A percentile compares a stretch with the other conserved stretches of the same genome.
phyloP scores from a whole-genome alignment of 2,329 filamentous ascomycete genomes.

The Alternaria metachromatica region DNA sequence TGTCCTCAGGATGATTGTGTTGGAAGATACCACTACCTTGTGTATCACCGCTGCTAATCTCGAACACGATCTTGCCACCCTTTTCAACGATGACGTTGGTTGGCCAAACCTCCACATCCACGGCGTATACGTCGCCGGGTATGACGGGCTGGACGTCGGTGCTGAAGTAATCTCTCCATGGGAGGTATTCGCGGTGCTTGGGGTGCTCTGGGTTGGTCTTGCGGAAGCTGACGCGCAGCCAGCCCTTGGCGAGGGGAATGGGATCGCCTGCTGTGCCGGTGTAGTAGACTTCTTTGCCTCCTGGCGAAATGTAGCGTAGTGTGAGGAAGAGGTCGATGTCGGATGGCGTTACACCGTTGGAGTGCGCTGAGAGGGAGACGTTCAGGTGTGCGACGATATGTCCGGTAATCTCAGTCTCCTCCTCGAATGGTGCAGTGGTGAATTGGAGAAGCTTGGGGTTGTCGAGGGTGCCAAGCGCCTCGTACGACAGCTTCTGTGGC shows the following conservation, averaged over 20 bases:
- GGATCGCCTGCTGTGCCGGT: constrained; percentile 71
- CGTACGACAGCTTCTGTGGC: constrained; percentile 61
- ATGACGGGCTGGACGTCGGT: constrained; percentile 61
- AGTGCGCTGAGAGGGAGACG: constrained; percentile 59
- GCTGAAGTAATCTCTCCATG: constrained; percentile 65
- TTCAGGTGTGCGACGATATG: constrained; percentile 70
- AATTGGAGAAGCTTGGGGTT: constrained; percentile 65
- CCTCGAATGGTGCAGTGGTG: constrained; percentile 62
- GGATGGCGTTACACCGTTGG: constrained; percentile 50
- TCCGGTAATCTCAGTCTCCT: constrained; percentile 73
- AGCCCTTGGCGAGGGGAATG: constrained; percentile 68
- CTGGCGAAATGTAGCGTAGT: constrained; percentile 63
- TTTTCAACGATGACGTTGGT: constrained; percentile 64
- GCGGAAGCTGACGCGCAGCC: constrained; percentile 65
- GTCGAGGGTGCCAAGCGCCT: constrained; percentile 64
- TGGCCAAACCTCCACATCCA: constrained; percentile 71
- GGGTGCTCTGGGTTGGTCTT: constrained; percentile 60
- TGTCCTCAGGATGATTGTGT: constrained; percentile 60
- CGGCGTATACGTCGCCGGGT: constrained; percentile 62
- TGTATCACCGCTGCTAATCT: constrained; percentile 62
- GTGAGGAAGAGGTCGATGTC: constrained; percentile 71
- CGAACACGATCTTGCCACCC: constrained; percentile 62
- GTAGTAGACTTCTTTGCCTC: constrained; percentile 66
- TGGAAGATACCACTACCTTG: constrained; percentile 65
- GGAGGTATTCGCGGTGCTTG: constrained; percentile 62